Percentiles rank a stretch among this genome's conserved stretches.
These are phyloP conservation scores for Dittrichia graveolens DNA, from an alignment of 129 eudicot species.

Conservation along the genomic window DNA sequence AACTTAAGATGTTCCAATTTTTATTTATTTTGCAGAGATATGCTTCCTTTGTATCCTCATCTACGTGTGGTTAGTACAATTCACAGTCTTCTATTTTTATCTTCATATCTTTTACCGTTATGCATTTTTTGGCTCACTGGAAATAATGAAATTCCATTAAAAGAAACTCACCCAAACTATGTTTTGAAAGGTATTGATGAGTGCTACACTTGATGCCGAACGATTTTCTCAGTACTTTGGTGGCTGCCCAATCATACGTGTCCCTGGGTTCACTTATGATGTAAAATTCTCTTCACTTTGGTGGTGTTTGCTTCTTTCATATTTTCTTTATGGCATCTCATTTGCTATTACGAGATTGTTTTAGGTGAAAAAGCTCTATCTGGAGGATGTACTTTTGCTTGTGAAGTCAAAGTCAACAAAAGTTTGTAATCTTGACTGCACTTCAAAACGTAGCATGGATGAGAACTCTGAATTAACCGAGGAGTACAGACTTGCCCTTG, in stretches of 20 bases:
- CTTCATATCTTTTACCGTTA: not conserved
- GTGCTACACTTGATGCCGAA: constrained; percentile 99
- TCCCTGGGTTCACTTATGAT: constrained; percentile 96
- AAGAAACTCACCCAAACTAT: constrained; percentile 1
- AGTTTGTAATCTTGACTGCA: constrained; percentile 44
- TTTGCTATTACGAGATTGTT: not conserved
- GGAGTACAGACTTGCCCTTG: constrained; percentile 57
- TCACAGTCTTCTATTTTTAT: not conserved
- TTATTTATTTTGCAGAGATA: constrained; percentile 62
- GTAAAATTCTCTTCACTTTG: constrained; percentile 41
- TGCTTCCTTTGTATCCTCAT: constrained; percentile 88
- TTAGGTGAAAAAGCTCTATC: constrained; percentile 73
- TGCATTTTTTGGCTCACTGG: not conserved
- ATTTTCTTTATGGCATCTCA: constrained; percentile 1
- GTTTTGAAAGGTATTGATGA: constrained; percentile 78
- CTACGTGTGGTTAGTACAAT: constrained; percentile 77
- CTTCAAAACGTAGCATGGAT: constrained; percentile 27
- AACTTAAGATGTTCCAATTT: not conserved
- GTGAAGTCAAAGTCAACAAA: constrained; percentile 54
- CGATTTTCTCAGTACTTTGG: constrained; percentile 90
- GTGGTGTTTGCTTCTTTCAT: not conserved
- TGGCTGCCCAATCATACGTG: constrained; percentile 92
- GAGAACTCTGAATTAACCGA: constrained; percentile 49
- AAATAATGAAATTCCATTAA: not conserved
- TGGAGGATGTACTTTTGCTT: constrained; percentile 80